Evolutionary conservation across 495 filamentous ascomycete genomes (phyloP), one percentile per base, ranked within the genome.

Genomic region (Trichocladium antarcticum): DNA sequence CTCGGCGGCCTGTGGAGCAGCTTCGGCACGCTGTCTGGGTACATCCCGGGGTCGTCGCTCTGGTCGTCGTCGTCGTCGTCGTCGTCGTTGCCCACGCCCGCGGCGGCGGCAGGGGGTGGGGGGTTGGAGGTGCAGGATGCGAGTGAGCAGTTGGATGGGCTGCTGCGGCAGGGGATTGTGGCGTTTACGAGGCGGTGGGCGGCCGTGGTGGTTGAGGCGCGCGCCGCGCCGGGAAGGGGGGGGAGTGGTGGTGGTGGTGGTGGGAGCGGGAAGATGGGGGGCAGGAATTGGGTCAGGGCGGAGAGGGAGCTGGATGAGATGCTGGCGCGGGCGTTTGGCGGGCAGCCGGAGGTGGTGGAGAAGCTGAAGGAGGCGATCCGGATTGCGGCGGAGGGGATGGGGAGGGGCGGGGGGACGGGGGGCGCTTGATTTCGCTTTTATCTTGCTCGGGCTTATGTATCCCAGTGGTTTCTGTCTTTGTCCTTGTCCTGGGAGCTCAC

Each of bases 121-220:
- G 39, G 16, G 3, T 32, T 14, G 15, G 35, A 22, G 11, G 57
- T 64, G 15, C 64, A 73, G 43, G 85, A 89, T 60, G 85, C 83
- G 22, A 82, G 84, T 60, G 84, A 84, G 42, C 87, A 90, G 64
- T 68, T 95, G 2, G 88, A 95, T 51, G 84, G 82, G 15, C 68
- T 83, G 22, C 71, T 95, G 15, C 68, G 88, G 36, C 82, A 81
- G 17, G 80, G 82, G 12, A 92, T 95, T 55, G 84, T 82, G 42
- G 82, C 85, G 19, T 89, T 92, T 54, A 87, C 85, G 27, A 78
- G 76, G 60, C 71, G 71, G 43, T 84, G 71, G 76, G 74, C 66
- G 6, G 61, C 60, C 3, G 43, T 67, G 16, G 54, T 73, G 41
- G 66, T 69, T 28, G 68, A 67, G 2, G 61, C 68, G 1, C 51